Conservation (phyloP, 2,329 filamentous ascomycete species). For the Escovopsis sp. region DNA sequence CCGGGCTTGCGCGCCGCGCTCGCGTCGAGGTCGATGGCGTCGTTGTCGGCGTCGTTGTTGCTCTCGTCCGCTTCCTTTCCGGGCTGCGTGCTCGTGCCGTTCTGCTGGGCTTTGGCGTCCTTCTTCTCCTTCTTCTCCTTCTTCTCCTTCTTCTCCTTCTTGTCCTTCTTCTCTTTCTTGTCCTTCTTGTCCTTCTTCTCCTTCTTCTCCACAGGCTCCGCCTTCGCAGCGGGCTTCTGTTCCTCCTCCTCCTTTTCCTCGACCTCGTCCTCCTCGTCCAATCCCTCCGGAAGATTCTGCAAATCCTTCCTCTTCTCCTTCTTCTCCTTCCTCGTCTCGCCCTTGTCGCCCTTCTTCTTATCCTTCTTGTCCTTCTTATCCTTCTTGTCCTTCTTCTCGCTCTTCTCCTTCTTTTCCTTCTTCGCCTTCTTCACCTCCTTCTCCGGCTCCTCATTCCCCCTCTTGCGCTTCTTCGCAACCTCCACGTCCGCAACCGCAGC, state of each 20-base stretch:
- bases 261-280: conserved; percentile 13
- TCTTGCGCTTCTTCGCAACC: conserved; percentile 24
- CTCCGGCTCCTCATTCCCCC: conserved; percentile 13
- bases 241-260: conserved; percentile 11
- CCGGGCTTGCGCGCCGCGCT: conserved; percentile 10
- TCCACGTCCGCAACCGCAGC: conserved; percentile 8
- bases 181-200: conserved; percentile 16
- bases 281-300: conserved; percentile 19
- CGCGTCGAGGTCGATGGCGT: conserved; percentile 7
- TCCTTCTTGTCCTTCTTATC: conserved; percentile 12
- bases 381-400: conserved; percentile 18
- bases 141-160: conserved; percentile 22
- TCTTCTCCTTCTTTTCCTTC: no score
- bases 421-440: conserved; percentile 5
- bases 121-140: conserved; percentile 18
- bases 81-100: conserved; percentile 7
- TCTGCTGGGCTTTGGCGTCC: conserved; percentile 18
- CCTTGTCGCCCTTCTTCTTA: conserved; percentile 15
- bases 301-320: conserved; percentile 26
- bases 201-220: conserved; percentile 9
- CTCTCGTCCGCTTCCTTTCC: neutral
- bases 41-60: conserved; percentile 2
- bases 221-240: conserved; percentile 5
- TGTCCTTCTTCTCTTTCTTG: conserved; percentile 14
- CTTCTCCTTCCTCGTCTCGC: conserved; percentile 23